Base-by-base conservation (phyloP, 805 yeast genomes). In the Candida arabinofermentans region DNA sequence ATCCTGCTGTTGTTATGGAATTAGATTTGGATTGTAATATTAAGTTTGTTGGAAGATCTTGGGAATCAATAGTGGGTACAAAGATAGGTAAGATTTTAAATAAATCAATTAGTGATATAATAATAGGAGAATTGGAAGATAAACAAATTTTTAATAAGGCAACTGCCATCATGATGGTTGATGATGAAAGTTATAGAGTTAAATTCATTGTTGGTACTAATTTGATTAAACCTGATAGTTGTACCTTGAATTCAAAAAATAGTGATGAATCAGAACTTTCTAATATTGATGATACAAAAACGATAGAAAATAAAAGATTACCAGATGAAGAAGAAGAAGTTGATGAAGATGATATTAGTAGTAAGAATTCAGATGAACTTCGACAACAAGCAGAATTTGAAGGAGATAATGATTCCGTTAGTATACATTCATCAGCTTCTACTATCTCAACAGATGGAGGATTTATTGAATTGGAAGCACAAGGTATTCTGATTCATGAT, bases 401-500 rank as follows among this genome's bases (percentile, higher is more conserved):
- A 27, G 31, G 24, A 2, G 58, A 54, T 35, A 45, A 50, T 33
- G 64, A 59, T 27, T 53, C 61, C 2, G 41, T 49, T 3, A 59
- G 66, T 39, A 24, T 56, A 2, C 55, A 54, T 38, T 59, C 65
- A 1, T 42, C 51, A 2, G 35, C 55, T 3, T 64, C 69, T 10
- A 53, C 67, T 1, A 47, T 72, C n/a, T 65, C 76, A 0, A 79
- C 81, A 16, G 79, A 80, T 52, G 84, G 83, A 6, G 78, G 74
- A 8, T 65, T 75, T 13, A 75, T 82, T 8, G 91, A 86, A 50
- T 66, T 90, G 30, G 98, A 91, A 61, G 98, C 96, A 0, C 97
- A 91, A 57, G 99, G 99, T 3, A 83, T 93, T 8, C 61, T 91
- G 17, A 82, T 93, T 8, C 84, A 79, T 48, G 85, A 83, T 55